Evolutionary conservation across 805 yeast species (phyloP), one percentile per base, ranked within the genome.

Genomic region (Lipomyces sp.): DNA sequence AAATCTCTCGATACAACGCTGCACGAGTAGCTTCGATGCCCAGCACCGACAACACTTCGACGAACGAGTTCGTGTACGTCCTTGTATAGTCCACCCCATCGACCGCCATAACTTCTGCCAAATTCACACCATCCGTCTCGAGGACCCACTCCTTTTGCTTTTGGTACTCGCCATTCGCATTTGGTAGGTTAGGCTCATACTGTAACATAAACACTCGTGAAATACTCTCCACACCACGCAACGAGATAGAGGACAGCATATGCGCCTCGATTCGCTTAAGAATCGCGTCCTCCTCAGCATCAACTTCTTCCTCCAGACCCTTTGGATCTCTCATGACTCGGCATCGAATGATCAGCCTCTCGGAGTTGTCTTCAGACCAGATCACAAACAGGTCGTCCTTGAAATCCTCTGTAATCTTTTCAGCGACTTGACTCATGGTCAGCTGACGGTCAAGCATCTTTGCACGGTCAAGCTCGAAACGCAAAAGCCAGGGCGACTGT

Each of bases 351-450:
- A 95, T 89, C 79, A 95, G 88, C 79, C 92, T 93, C 72, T 94
- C 98, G 56, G 98, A 97, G 75, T 95, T 94, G 82, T 95, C 99
- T 83, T 96, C 99, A 58, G 98, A 92, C 98, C 99, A 95, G 75
- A 95, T 95, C 53, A 95, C 97, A 75, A 94, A 95, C 80, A 95
- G 81, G 80, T 95, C 99, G 73, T 92, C 96, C 63, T 93, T 96
- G 78, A 95, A 95, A 70, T 90, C 89, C 76, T 90, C 93, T 71
- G 92, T 89, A 68, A 95, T 95, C 82, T 89, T 92, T 73, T 92
- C 96, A 34, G 99, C 98, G 64, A 95, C 98, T 81, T 95, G 97
- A 71, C 96, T 90, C 98, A 96, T 95, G 3, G 97, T 91, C 77
- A 95, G 85, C 79, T 95, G 97, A 79, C 95, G 92, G 82, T 95